phyloP scores from a whole-genome alignment of 2,329 filamentous ascomycete species.

The Colletotrichum kahawae region DNA sequence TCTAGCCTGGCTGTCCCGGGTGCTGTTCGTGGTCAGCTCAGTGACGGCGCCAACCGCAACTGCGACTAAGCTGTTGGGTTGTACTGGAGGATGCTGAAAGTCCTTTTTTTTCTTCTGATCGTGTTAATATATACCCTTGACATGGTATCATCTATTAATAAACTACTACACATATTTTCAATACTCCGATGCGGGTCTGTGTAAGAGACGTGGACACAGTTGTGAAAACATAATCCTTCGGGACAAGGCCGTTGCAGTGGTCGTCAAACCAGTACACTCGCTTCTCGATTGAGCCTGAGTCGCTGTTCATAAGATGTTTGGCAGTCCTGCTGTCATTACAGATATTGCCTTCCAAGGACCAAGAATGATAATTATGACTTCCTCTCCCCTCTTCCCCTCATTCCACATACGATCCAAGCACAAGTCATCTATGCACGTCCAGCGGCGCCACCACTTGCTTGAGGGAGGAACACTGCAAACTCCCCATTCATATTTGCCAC shows the following conservation, averaged over 20 bases:
- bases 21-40: slow-evolving; percentile 56
- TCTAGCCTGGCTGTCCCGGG: slow-evolving; percentile 52
- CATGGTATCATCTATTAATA: background rate
- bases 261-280: no score
- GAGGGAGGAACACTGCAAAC: slow-evolving; percentile 37
- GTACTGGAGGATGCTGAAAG: background rate
- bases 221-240: no score
- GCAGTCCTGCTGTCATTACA: background rate
- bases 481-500: slow-evolving; percentile 37
- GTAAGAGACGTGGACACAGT: no score
- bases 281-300: background rate
- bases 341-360: background rate
- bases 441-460: slow-evolving; percentile 5
- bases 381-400: background rate
- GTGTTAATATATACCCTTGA: background rate
- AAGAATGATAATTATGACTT: background rate
- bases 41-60: background rate
- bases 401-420: no score
- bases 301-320: background rate
- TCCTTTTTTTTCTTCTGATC: background rate
- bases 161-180: background rate
- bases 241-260: no score
- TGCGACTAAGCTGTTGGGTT: background rate
- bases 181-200: no score
- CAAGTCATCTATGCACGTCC: background rate